These are phyloP conservation scores for Leptodontidium sp. DNA, from an alignment of 2,329 filamentous ascomycete genomes.

Conservation along the genomic window DNA sequence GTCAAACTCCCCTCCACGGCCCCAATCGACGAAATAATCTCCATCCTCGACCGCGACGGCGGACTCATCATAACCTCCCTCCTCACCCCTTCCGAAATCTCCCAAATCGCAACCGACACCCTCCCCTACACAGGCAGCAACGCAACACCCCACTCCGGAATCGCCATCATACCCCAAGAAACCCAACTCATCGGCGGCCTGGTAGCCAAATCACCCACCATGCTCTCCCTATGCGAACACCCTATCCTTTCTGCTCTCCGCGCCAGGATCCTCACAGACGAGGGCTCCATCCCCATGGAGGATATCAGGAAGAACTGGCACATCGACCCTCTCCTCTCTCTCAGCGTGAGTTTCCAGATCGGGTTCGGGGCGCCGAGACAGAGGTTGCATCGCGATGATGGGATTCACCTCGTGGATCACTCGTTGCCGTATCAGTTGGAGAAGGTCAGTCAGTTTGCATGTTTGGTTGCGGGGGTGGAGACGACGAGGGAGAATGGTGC, in stretches of 20 bases:
- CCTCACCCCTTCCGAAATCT: not conserved
- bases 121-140: not conserved
- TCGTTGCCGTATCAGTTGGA: not conserved
- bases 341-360: slow-evolving; percentile 12
- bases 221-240: slow-evolving; percentile 5
- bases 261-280: not conserved
- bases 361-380: slow-evolving; percentile 5
- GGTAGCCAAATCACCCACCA: slow-evolving; percentile 6
- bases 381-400: slow-evolving; percentile 9
- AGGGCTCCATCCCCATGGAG: not conserved
- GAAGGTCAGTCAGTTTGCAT: slow-evolving; percentile 14
- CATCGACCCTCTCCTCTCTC: slow-evolving; percentile 5
- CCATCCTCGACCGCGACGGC: slow-evolving; percentile 9
- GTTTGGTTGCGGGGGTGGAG: slow-evolving; percentile 5
- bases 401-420: slow-evolving; percentile 7
- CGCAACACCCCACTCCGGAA: slow-evolving; percentile 3
- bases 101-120: slow-evolving; percentile 1
- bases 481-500: slow-evolving; percentile 13
- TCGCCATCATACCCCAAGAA: slow-evolving; percentile 3
- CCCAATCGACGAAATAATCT: not conserved
- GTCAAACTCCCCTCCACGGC: slow-evolving; percentile 4
- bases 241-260: slow-evolving; percentile 9
- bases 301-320: slow-evolving; percentile 6
- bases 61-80: slow-evolving; percentile 14
- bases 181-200: slow-evolving; percentile 12